Evolutionary conservation across 495 filamentous ascomycete species (phyloP), one percentile per base, ranked within the genome.

Genomic region (Aspergillus mulundensis): DNA sequence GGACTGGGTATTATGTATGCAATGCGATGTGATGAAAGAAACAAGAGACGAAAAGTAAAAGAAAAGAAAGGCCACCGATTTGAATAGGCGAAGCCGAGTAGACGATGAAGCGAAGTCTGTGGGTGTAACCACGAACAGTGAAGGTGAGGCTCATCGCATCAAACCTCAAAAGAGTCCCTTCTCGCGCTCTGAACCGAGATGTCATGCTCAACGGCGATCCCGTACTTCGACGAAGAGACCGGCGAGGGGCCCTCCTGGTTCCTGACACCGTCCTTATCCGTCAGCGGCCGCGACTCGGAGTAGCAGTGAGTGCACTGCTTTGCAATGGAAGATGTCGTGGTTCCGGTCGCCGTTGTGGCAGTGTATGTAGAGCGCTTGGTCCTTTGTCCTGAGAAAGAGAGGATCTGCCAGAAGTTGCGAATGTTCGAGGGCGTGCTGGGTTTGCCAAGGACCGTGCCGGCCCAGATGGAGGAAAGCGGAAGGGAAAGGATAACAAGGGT

Each of bases 381-480:
- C 23, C 23, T 53, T n/a, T 41, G 34, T 19, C 66, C 62, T 11
- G 59, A 57, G 28, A 61, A 52, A 2, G 60, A 50, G 23, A 66
- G 59, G 7, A 52, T 46, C 18, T 68, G 59, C 69, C 69, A 73
- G 7, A 73, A 56, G 42, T 68, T 72, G 42, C 63, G 65, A 16
- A 60, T 61, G 11, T 38, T 45, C 11, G 30, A 54, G 43, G 25
- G 16, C 15, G n/a, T 30, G 58, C 41, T 54, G n/a, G 61, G 38
- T 12, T 62, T 40, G 23, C 66, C 62, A 34, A 79, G 74, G 51
- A 60, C 72, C 40, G 68, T 77, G 52, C 75, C 76, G 56, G 82
- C 91, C 91, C 82, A 95, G 61, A 95, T 82, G 5, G 86, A 85
- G 18, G 89, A 91, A 2, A 96, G 79, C 0, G 91, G 91, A 2